Conservation (phyloP, 768 basidiomycete genomes). For the Kwoniella bestiolae region DNA sequence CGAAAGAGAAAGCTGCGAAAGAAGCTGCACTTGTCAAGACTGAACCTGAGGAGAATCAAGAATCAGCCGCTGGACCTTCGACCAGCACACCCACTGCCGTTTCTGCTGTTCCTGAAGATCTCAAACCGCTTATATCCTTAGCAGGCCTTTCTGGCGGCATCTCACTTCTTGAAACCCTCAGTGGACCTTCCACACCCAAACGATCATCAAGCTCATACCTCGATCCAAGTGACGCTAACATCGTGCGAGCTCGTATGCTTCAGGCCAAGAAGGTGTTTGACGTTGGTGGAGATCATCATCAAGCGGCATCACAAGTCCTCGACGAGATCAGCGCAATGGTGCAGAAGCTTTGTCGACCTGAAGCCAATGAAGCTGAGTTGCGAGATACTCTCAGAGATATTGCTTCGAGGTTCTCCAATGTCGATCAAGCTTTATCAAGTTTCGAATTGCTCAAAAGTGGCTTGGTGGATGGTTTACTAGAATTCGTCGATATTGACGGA, state of each 20-base stretch:
- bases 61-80: constrained; percentile 18
- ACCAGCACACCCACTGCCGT: background rate
- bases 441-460: constrained; percentile 95
- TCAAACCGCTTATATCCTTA: constrained; percentile 37
- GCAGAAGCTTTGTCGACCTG: constrained; percentile 64
- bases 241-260: constrained; percentile 86
- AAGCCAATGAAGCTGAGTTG: constrained; percentile 69
- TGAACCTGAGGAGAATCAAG: constrained; percentile 34
- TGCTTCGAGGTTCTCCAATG: constrained; percentile 75
- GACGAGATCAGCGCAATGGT: constrained; percentile 67
- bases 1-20: constrained; percentile 57
- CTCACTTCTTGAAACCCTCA: constrained; percentile 10
- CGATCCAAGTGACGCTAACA: constrained; percentile 88
- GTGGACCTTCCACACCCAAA: constrained; percentile 17
- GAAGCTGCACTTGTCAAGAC: constrained; percentile 39
- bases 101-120: constrained; percentile 23
- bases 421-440: constrained; percentile 73
- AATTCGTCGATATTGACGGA: constrained; percentile 75
- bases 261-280: constrained; percentile 73
- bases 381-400: constrained; percentile 70
- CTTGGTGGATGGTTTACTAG: constrained; percentile 81
- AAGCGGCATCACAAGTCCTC: constrained; percentile 66
- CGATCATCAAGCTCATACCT: constrained; percentile 21
- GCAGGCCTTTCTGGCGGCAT: constrained; percentile 26
- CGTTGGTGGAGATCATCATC: constrained; percentile 58